Conservation (phyloP, 805 yeast genomes). For the Cyberlindnera xylosilytica region DNA sequence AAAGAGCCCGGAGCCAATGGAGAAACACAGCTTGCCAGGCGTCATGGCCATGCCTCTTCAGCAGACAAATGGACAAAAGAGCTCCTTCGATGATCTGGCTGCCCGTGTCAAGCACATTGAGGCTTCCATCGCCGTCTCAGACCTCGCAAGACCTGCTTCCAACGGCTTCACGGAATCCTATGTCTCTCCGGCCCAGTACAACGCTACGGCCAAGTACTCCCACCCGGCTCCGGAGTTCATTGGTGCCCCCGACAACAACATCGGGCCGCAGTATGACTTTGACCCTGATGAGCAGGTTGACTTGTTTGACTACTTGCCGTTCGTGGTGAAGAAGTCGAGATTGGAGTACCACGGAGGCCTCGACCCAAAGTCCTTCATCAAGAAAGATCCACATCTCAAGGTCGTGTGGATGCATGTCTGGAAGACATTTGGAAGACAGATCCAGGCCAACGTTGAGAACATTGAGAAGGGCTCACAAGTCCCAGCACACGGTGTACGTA, state of each 20-base stretch:
- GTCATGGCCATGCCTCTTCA: not conserved
- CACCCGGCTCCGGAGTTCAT: slow-evolving; percentile 1
- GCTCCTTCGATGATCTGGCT: slow-evolving; percentile 32
- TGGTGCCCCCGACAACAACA: not conserved
- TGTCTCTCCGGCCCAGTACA: not conserved
- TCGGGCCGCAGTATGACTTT: slow-evolving; percentile 15
- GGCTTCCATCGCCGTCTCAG: slow-evolving; percentile 39
- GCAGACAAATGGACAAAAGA: slow-evolving; percentile 1
- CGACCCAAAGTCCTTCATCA: slow-evolving; percentile 44
- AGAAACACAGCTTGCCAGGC: not conserved
- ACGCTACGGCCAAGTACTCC: not conserved
- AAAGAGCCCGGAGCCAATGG: slow-evolving; percentile 4
- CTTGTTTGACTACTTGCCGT: slow-evolving; percentile 43
- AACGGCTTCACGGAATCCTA: not conserved
- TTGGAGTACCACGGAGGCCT: slow-evolving; percentile 51
- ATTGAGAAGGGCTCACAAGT: not conserved
- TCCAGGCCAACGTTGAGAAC: slow-evolving; percentile 5
- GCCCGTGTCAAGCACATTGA: slow-evolving; percentile 45
- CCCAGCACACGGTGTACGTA: slow-evolving; percentile 1
- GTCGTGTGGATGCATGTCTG: slow-evolving; percentile 33
- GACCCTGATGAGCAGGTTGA: slow-evolving; percentile 36
- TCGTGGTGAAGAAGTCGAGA: slow-evolving; percentile 38
- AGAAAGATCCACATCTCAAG: slow-evolving; percentile 41
- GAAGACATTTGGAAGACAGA: slow-evolving; percentile 13
- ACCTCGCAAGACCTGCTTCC: slow-evolving; percentile 19